phyloP scores from a whole-genome alignment of 495 filamentous ascomycete genomes.

The Hyaloscypha finlandica region DNA sequence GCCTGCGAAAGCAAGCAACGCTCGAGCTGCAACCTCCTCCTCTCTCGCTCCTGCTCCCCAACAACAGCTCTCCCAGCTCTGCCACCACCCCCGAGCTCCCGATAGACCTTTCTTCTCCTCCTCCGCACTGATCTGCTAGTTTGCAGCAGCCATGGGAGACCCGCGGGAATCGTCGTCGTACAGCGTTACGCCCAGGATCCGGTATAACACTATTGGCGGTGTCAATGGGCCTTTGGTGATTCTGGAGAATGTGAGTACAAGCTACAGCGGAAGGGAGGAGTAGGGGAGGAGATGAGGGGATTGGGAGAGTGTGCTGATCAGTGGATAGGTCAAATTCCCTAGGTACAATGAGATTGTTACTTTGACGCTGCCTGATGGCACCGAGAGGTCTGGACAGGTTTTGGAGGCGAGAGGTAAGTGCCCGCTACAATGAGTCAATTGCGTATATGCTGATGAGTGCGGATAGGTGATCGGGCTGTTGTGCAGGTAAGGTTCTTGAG shows the following conservation, averaged over 20 bases:
- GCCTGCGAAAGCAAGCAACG: constrained; percentile 17
- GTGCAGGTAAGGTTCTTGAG: constrained; percentile 66
- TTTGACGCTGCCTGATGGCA: constrained; percentile 92
- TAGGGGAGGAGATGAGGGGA: neutral
- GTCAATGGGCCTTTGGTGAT: constrained; percentile 98
- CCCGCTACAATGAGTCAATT: constrained; percentile 20
- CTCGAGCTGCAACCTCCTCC: constrained; percentile 25
- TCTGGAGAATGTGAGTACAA: constrained; percentile 77
- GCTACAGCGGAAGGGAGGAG: neutral
- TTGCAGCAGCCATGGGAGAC: constrained; percentile 61
- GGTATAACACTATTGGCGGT: constrained; percentile 98
- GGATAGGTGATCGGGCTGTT: constrained; percentile 80
- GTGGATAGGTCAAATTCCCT: constrained; percentile 85
- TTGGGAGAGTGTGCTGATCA: constrained; percentile 37
- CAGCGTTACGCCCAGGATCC: constrained; percentile 78
- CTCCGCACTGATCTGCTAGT: neutral
- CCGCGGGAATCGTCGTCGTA: constrained; percentile 74
- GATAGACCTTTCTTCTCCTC: neutral
- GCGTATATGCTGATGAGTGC: constrained; percentile 9
- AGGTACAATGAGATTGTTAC: constrained; percentile 98
- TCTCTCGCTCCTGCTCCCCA: neutral
- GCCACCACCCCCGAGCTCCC: neutral
- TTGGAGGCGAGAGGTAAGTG: constrained; percentile 90
- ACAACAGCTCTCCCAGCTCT: constrained; percentile 19
- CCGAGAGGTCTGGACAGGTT: constrained; percentile 91